phyloP scores from a whole-genome alignment of 768 basidiomycete genomes.

The Mycena vitilis region DNA sequence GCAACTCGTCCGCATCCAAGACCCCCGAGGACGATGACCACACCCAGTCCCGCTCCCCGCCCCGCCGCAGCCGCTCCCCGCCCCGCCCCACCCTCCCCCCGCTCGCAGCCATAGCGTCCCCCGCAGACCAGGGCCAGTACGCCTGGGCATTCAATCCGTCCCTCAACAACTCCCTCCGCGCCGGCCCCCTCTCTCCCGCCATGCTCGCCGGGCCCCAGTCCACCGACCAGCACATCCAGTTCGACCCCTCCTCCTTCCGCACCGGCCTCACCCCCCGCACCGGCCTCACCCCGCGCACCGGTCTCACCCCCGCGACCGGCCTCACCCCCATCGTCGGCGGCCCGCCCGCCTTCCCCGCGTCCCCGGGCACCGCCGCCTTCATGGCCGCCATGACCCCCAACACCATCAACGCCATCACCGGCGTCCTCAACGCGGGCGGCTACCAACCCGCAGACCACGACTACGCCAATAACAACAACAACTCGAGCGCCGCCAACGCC shows the following conservation, averaged over 20 bases:
- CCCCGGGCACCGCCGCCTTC: conserved; percentile 92
- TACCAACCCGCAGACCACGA: conserved; percentile 59
- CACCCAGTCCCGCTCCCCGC: conserved; percentile 38
- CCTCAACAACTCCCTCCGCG: conserved; percentile 82
- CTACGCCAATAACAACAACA: conserved; percentile 54
- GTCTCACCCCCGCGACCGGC: conserved; percentile 80
- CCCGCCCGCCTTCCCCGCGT: conserved; percentile 82
- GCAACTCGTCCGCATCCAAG: conserved; percentile 10
- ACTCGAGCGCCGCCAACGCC: conserved; percentile 60
- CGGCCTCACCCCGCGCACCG: conserved; percentile 88
- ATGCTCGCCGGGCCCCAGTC: conserved; percentile 91
- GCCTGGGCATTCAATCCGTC: conserved; percentile 75
- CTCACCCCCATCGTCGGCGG: conserved; percentile 85
- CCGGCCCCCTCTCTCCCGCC: conserved; percentile 95
- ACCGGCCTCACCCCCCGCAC: conserved; percentile 90
- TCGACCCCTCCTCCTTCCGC: conserved; percentile 80
- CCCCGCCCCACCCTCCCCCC: conserved; percentile 85
- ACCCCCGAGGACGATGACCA: conserved; percentile 3
- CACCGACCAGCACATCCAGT: conserved; percentile 57
- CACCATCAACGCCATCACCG: conserved; percentile 83
- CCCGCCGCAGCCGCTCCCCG: conserved; percentile 55
- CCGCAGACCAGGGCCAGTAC: conserved; percentile 69
- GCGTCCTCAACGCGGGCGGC: conserved; percentile 73
- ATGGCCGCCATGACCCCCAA: conserved; percentile 84
- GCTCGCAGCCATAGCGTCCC: conserved; percentile 81